These are phyloP conservation scores for Pichia gijzeniarum DNA, from an alignment of 805 yeast species.

Conservation along the genomic window DNA sequence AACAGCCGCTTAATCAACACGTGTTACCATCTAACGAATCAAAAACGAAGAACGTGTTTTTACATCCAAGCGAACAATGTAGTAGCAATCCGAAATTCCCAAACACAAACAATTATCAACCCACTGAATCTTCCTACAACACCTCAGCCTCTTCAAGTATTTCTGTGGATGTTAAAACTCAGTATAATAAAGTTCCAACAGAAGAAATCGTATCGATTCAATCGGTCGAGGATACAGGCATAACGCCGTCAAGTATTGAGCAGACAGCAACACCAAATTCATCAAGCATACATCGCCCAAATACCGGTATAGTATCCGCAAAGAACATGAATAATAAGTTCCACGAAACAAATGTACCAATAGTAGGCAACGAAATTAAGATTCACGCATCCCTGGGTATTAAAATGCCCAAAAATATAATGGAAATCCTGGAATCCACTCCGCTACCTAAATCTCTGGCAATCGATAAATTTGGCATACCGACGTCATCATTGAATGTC, in stretches of 20 bases:
- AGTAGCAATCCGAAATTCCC: background rate
- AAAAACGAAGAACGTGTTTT: background rate
- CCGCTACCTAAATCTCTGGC: slow-evolving; percentile 41
- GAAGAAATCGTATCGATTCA: slow-evolving; percentile 6
- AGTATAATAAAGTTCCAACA: slow-evolving; percentile 2
- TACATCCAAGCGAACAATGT: background rate
- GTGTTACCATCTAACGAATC: background rate
- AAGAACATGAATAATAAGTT: slow-evolving; percentile 15
- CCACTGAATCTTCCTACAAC: background rate
- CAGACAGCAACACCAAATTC: background rate
- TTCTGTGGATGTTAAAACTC: background rate
- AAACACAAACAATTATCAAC: background rate
- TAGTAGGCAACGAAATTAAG: slow-evolving; percentile 26
- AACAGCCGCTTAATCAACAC: background rate
- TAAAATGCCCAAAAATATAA: slow-evolving; percentile 47
- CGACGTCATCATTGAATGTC: slow-evolving; percentile 55
- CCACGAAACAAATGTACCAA: slow-evolving; percentile 13
- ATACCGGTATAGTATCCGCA: slow-evolving; percentile 1
- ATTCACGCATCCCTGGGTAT: slow-evolving; percentile 31
- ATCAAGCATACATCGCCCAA: slow-evolving; percentile 7
- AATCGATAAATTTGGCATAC: slow-evolving; percentile 37
- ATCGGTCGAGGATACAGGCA: slow-evolving; percentile 3
- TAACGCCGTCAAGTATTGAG: background rate
- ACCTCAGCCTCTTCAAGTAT: slow-evolving; percentile 7
- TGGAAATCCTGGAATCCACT: slow-evolving; percentile 40